These are phyloP conservation scores for Paramarasmius palmivorus DNA, from an alignment of 1,284 basidiomycete genomes.

Conservation along the genomic window DNA sequence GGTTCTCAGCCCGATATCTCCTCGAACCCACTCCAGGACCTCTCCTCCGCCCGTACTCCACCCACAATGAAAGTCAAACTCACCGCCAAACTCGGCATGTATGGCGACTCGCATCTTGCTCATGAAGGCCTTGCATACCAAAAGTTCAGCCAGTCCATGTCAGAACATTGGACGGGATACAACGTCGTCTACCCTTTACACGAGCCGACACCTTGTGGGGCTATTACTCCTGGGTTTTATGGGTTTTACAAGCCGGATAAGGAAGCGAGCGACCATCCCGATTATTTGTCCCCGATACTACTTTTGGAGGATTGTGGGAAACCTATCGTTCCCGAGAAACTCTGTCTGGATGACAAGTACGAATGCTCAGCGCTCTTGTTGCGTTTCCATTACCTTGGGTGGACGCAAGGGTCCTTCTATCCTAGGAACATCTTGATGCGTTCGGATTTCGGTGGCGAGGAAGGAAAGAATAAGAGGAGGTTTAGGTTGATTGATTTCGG, in stretches of 20 bases:
- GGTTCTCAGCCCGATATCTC: background rate
- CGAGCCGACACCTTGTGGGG: background rate
- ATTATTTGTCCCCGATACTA: no score
- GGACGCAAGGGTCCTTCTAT: no score
- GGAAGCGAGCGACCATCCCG: background rate
- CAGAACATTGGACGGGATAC: background rate
- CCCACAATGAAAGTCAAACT: background rate
- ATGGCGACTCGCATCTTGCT: background rate
- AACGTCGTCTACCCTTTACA: background rate
- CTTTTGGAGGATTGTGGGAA: no score
- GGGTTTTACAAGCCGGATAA: background rate
- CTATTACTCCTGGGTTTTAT: background rate
- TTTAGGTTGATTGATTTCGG: no score
- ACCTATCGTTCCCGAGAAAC: no score
- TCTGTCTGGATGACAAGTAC: no score
- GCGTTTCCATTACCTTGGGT: no score
- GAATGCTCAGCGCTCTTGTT: no score
- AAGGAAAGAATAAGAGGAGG: no score
- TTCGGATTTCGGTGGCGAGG: no score
- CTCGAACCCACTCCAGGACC: background rate
- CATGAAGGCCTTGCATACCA: background rate
- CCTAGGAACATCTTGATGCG: no score
- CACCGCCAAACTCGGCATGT: background rate
- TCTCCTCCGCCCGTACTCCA: background rate
- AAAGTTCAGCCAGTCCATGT: background rate